These are phyloP conservation scores for Dicorynia guianensis DNA, from an alignment of 306 rosid genomes.

Conservation along the genomic window DNA sequence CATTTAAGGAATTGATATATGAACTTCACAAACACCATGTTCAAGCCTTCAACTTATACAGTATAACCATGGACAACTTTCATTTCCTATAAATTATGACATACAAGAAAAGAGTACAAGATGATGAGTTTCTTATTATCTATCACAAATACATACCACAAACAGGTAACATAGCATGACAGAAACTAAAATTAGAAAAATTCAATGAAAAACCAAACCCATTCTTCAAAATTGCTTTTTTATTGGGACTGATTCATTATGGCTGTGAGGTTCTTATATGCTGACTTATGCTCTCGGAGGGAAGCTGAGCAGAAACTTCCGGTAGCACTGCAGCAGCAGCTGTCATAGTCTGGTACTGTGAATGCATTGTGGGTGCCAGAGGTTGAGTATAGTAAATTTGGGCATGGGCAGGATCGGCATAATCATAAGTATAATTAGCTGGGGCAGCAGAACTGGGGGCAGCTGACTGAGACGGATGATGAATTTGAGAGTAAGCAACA, in stretches of 20 bases:
- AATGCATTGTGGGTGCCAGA: conserved; percentile 57
- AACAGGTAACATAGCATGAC: conserved; percentile 55
- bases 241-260: conserved; percentile 43
- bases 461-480: conserved; percentile 70
- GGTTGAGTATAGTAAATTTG: conserved; percentile 68
- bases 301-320: conserved; percentile 65
- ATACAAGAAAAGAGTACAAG: conserved; percentile 46
- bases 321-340: conserved; percentile 54
- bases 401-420: conserved; percentile 56
- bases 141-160: conserved; percentile 70
- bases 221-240: conserved; percentile 63
- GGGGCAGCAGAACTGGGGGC: conserved; percentile 54
- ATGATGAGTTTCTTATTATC: conserved; percentile 60
- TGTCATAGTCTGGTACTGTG: conserved; percentile 80
- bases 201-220: conserved; percentile 49
- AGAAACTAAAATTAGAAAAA: conserved; percentile 47
- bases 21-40: conserved; percentile 57
- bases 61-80: conserved; percentile 64
- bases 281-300: conserved; percentile 67
- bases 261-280: conserved; percentile 72
- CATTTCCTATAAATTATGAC: conserved; percentile 59
- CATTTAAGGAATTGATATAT: conserved; percentile 46
- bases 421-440: conserved; percentile 62
- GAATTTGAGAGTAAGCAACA: conserved; percentile 67
- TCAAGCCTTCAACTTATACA: conserved; percentile 59